Percentiles rank a stretch among this genome's conserved stretches.
Conservation (phyloP, 1,139 yeast genomes). For the Hemisphaericaspora subhashii region DNA sequence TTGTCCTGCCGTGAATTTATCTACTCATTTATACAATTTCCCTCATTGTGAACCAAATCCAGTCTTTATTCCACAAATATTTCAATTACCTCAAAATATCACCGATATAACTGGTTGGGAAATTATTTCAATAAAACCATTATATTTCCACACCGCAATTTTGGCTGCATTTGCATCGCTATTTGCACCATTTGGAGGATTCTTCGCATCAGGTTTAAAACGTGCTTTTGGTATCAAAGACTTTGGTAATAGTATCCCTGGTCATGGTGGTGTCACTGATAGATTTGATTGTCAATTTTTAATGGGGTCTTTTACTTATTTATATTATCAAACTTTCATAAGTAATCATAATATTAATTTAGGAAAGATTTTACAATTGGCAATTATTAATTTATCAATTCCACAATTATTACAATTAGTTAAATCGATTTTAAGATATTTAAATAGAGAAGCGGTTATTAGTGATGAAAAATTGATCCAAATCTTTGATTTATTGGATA, state of each 20-base stretch:
- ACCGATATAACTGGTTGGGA: slow-evolving; percentile 38
- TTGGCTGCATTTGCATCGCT: slow-evolving; percentile 94
- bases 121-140: slow-evolving; percentile 72
- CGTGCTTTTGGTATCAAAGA: slow-evolving; percentile 86
- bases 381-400: slow-evolving; percentile 67
- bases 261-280: slow-evolving; percentile 98
- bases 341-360: slow-evolving; percentile 71
- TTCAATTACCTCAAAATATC: slow-evolving; percentile 69
- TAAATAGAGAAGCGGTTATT: slow-evolving; percentile 56
- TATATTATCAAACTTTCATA: slow-evolving; percentile 90
- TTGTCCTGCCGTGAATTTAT: slow-evolving; percentile 78
- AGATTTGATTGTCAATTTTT: slow-evolving; percentile 97
- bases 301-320: slow-evolving; percentile 93
- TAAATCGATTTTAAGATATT: slow-evolving; percentile 59
- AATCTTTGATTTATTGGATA: slow-evolving; percentile 30
- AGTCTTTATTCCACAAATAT: slow-evolving; percentile 77
- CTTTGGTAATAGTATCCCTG: slow-evolving; percentile 47
- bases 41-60: slow-evolving; percentile 81
- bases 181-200: slow-evolving; percentile 98
- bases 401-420: slow-evolving; percentile 68
- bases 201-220: slow-evolving; percentile 94
- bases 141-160: slow-evolving; percentile 82
- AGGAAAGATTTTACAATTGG: slow-evolving; percentile 72
- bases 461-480: slow-evolving; percentile 28
- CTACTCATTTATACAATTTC: slow-evolving; percentile 49